Conservation (phyloP, 768 basidiomycete species). For the Leccinum broughii region DNA sequence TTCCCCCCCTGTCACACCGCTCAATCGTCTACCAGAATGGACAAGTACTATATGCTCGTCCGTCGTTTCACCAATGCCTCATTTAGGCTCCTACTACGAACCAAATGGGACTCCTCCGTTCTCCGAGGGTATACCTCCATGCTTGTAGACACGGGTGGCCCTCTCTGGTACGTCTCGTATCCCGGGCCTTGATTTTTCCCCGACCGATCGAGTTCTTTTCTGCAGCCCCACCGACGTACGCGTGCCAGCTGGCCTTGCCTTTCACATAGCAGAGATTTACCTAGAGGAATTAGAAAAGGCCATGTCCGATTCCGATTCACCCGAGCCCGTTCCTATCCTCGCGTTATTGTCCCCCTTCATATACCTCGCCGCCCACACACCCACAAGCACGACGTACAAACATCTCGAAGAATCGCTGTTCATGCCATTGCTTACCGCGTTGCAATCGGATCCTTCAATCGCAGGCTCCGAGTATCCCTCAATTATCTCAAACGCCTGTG, state of each 20-base stretch:
- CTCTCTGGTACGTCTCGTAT: slow-evolving; percentile 63
- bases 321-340: slow-evolving; percentile 49
- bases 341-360: slow-evolving; percentile 71
- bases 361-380: slow-evolving; percentile 66
- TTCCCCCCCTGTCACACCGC: background rate
- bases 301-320: slow-evolving; percentile 32
- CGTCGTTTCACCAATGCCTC: slow-evolving; percentile 84
- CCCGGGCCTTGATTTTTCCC: background rate
- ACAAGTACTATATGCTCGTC: slow-evolving; percentile 97
- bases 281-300: slow-evolving; percentile 85
- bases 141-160: slow-evolving; percentile 66
- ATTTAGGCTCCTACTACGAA: slow-evolving; percentile 74
- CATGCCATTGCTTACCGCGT: slow-evolving; percentile 62
- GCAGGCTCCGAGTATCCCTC: slow-evolving; percentile 38
- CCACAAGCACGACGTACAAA: slow-evolving; percentile 62
- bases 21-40: slow-evolving; percentile 57
- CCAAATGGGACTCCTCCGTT: slow-evolving; percentile 60
- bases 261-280: slow-evolving; percentile 89
- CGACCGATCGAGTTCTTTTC: slow-evolving; percentile 5
- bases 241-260: slow-evolving; percentile 76
- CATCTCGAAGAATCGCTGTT: slow-evolving; percentile 71
- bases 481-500: slow-evolving; percentile 55
- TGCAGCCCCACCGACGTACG: slow-evolving; percentile 66
- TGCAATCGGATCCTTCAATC: slow-evolving; percentile 47
- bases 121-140: slow-evolving; percentile 70